Base-by-base conservation (phyloP, 768 basidiomycete species). In the Tricholoma hemisulphureum region DNA sequence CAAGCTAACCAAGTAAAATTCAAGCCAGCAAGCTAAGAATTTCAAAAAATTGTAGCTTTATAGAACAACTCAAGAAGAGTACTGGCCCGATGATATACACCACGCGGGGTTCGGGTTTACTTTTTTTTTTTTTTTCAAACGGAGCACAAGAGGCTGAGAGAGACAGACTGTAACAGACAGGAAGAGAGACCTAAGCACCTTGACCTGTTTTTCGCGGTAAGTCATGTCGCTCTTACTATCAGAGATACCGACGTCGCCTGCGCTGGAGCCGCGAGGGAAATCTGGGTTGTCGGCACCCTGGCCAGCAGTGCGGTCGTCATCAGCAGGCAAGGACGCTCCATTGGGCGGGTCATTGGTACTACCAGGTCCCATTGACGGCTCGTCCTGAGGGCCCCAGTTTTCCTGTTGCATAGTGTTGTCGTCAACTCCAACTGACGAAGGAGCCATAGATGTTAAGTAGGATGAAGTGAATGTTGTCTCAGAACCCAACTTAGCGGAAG, bases 141-240 rank as follows among this genome's bases (percentile, higher is more conserved):
- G 50, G 51, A 24, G 49, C 55, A 31, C 45, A 56, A 55, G 52
- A 54, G 61, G 54, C 53, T 57, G 54, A 66, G 63, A 58, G 58
- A 60, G 68, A 58, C 66, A 64, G 23, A 28, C 26, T 49, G 58
- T 58, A 58, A 61, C 58, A 62, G 61, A 61, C 67, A 66, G 67
- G 66, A 73, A 63, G 65, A 68, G 74, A 80, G 80, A 87, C 81
- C 83, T 88, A 90, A 88, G 88, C 88, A 90, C 88, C 88, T 90
- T 90, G 81, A 85, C 79, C 78, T 86, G 86, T 81, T 87, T 89
- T 78, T 90, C 88, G 67, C 86, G 85, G 68, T 75, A 79, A 69
- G 75, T 67, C 46, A 49, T 49, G 58, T 83, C 82, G 64, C 75
- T 71, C 69, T 78, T 78, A 61, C 69, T 73, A 55, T 71, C 73